These are phyloP conservation scores for Gelatoporia subvermispora DNA, from an alignment of 768 basidiomycete genomes.

Conservation along the genomic window DNA sequence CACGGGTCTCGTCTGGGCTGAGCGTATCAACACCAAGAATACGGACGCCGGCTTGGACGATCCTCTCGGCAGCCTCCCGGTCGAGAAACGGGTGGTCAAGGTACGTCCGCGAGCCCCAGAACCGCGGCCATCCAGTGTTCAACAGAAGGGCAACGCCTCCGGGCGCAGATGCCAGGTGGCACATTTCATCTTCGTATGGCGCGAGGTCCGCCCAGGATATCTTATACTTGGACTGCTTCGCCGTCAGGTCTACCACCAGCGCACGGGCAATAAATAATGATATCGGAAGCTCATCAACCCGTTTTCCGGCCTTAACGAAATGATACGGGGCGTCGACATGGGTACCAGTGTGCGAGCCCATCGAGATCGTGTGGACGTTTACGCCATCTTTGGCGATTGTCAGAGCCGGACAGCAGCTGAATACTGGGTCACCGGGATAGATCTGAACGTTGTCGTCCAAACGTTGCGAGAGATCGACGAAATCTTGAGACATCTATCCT, in stretches of 20 bases:
- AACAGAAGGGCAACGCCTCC: constrained; percentile 46
- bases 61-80: constrained; percentile 42
- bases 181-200: constrained; percentile 31
- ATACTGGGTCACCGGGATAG: constrained; percentile 55
- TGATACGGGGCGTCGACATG: constrained; percentile 79
- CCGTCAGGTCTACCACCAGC: constrained; percentile 45
- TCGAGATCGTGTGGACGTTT: constrained; percentile 42
- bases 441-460: constrained; percentile 39
- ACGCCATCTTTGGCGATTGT: constrained; percentile 44
- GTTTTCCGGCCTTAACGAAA: constrained; percentile 51
- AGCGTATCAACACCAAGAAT: constrained; percentile 61
- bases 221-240: constrained; percentile 4
- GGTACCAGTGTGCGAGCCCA: constrained; percentile 72
- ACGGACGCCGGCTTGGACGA: constrained; percentile 47
- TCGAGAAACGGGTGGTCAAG: constrained; percentile 61
- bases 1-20: constrained; percentile 49
- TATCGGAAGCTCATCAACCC: constrained; percentile 54
- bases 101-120: constrained; percentile 48
- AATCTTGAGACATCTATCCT: neutral
- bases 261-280: constrained; percentile 44
- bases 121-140: constrained; percentile 55
- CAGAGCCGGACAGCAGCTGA: constrained; percentile 35
- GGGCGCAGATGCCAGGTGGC: constrained; percentile 4
- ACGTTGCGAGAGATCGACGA: constrained; percentile 52
- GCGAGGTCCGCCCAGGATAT: constrained; percentile 16